phyloP scores from a whole-genome alignment of 2,329 filamentous ascomycete species.

The Aspergillus pseudoglaucus region DNA sequence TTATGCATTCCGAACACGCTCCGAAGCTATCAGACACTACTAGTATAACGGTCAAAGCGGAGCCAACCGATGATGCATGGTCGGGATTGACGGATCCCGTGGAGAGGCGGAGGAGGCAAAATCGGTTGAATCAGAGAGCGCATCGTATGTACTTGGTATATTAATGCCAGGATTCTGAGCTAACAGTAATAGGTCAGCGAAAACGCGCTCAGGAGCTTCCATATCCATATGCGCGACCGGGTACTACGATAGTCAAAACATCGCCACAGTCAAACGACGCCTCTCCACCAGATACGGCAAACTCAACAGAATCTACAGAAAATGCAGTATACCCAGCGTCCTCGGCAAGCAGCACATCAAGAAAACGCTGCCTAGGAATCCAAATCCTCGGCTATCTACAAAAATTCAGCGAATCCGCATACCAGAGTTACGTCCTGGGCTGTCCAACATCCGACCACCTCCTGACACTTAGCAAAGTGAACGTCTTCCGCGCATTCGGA shows the following conservation, averaged over 20 bases:
- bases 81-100: conserved; percentile 18
- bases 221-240: not conserved
- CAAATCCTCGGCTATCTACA: conserved; percentile 6
- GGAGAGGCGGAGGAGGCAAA: conserved; percentile 24
- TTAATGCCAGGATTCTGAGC: not conserved
- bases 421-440: conserved; percentile 19
- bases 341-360: conserved; percentile 1
- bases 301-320: no score
- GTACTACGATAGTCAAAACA: not conserved
- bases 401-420: conserved; percentile 16
- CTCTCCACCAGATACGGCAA: no score
- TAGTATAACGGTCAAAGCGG: not conserved
- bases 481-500: conserved; percentile 29
- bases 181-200: conserved; percentile 12
- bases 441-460: conserved; percentile 26
- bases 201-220: conserved; percentile 9
- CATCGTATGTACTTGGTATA: conserved; percentile 13
- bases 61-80: conserved; percentile 14
- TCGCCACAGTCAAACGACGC: not conserved
- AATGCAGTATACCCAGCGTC: not conserved
- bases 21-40: no score
- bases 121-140: conserved; percentile 26
- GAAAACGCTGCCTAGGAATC: not conserved
- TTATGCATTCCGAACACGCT: no score
- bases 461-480: conserved; percentile 27